Conservation (phyloP, 768 basidiomycete species). For the Lactarius quietus region DNA sequence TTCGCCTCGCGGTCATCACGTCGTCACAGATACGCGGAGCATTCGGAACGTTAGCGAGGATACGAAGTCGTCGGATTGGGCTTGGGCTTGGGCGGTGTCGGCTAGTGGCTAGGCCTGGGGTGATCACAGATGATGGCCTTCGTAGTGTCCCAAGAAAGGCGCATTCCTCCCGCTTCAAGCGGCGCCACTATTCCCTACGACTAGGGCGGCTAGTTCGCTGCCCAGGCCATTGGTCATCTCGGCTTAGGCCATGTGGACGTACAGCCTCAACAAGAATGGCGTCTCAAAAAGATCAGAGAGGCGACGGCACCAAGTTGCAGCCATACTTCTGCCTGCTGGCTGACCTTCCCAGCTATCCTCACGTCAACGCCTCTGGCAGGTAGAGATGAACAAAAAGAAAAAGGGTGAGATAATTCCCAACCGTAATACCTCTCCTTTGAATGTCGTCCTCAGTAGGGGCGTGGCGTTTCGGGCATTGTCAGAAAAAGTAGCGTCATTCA, state of each 20-base stretch:
- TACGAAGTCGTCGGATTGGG: not conserved
- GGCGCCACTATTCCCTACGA: not conserved
- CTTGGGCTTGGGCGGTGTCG: not conserved
- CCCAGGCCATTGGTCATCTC: constrained; percentile 33
- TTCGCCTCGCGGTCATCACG: not conserved
- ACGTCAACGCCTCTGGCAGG: no score
- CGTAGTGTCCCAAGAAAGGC: constrained; percentile 2
- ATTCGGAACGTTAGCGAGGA: not conserved
- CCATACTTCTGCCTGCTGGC: no score
- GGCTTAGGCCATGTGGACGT: constrained; percentile 19
- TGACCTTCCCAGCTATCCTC: no score
- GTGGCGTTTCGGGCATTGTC: not conserved
- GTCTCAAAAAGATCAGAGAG: constrained; percentile 29
- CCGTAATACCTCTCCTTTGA: not conserved
- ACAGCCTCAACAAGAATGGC: constrained; percentile 32
- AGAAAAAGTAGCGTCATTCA: not conserved
- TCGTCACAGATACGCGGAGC: not conserved
- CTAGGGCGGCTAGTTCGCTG: constrained; percentile 22
- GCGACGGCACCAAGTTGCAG: constrained; percentile 23
- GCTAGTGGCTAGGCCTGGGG: not conserved
- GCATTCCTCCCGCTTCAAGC: not conserved
- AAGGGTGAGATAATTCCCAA: not conserved
- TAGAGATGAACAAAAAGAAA: not conserved
- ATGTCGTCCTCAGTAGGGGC: not conserved
- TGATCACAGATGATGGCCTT: not conserved